Base-by-base conservation (phyloP, 1,139 yeast genomes). In the Candida albicans region DNA sequence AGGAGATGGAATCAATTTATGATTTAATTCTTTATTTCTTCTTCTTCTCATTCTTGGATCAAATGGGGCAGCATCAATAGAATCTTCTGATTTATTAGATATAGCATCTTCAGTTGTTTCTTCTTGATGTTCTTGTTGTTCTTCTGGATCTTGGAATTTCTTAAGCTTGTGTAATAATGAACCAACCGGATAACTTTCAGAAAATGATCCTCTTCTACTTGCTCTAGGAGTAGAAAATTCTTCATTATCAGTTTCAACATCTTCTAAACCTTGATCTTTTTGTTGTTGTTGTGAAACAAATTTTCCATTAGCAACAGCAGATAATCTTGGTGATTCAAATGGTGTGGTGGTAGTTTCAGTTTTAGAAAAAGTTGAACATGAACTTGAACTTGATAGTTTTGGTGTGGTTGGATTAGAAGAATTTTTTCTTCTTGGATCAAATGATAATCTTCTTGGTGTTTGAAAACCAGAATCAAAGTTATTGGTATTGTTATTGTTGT, bases 371-470 rank as follows among this genome's bases (percentile, higher is more conserved):
- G 42, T 25, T 26, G 40, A 35, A 29, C 39, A 13, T 8, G 47
- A 43, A 18, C 15, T 24, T 12, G 40, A 9, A 30, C 26, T 35
- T 26, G 35, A 33, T n/a, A 29, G 30, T 5, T 33, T 29, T 22
- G 39, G 39, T 12, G 39, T 12, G 7, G 22, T 14, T 27, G 28
- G 11, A 30, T 13, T 18, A 14, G 15, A 13, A n/a, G 35, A 29
- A 40, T 49, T 48, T 43, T 41, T 53, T 38, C 41, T 53, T 46
- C 53, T 50, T 41, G 59, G 59, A 43, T 55, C 58, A 43, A 55
- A 54, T 27, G 48, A 40, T 25, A 50, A 44, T 35, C 31, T 29
- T 30, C 18, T 40, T 29, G 46, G 43, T 26, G 33, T 13, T 32
- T 25, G 28, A 13, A 34, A 43, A 14, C 18, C 37, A 22, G 12